Evolutionary conservation across 2,329 filamentous ascomycete species (phyloP), one percentile per base, ranked within the genome.

Genomic region (Rutstroemia sp.): DNA sequence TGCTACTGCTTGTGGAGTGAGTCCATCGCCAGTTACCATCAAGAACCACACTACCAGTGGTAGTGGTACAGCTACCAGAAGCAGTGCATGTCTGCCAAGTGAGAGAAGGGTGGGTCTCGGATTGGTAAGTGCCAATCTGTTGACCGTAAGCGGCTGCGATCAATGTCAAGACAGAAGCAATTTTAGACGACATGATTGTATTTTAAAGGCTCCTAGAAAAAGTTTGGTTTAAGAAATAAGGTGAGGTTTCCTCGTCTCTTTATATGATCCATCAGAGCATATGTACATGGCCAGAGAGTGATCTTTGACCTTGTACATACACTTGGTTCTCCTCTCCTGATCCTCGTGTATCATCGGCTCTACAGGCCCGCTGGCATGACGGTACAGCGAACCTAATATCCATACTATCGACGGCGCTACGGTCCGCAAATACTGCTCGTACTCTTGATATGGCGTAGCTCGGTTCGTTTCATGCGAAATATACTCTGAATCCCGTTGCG

Each of bases 11-110:
- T 23, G 50, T 51, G 59, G 55, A 69, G 68, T 82, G 78, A 51
- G 80, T 68, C 80, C 80, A 82, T 54, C 79, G 75, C 79, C 79
- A 83, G 71, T 82, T 82, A 59, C 77, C 64, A 63, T 83, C 79
- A 60, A 82, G 68, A 38, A 77, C 75, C 51, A 83, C 71, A 50
- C 75, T 75, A 30, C 76, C 77, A 51, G 68, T 69, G 54, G 76
- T 70, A 19, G 71, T 74, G 2, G 74, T 75, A 68, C 80, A 82
- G 34, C 70, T 71, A 51, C 75, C 73, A 46, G 65, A 66, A 17
- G 70, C 68, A 25, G 76, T 74, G 65, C 79, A 83, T 59, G 72
- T 73, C 63, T 78, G 71, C 74, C 76, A 79, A 50, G 72, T 76
- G 65, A 83, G 70, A 54, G 74, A 65, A 56, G 79, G 80, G 61